phyloP scores from a whole-genome alignment of 2,329 filamentous ascomycete genomes.

The Scolecobasidium constrictum region DNA sequence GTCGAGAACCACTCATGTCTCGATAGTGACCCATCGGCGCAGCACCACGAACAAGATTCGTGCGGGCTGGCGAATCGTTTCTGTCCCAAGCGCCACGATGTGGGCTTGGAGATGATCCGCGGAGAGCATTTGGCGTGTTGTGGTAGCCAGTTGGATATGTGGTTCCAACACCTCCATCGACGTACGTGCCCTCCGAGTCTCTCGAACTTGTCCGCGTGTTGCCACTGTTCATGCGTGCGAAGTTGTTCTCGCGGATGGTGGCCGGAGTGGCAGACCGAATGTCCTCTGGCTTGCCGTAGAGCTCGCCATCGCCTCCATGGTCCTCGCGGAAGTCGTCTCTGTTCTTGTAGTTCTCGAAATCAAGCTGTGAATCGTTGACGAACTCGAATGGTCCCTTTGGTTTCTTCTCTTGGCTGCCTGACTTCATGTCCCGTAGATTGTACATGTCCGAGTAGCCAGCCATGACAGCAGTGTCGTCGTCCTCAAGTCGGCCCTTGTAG shows the following conservation, averaged over 20 bases:
- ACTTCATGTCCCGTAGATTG: slow-evolving; percentile 66
- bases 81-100: slow-evolving; percentile 2
- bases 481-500: slow-evolving; percentile 71
- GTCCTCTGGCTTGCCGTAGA: slow-evolving; percentile 45
- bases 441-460: slow-evolving; percentile 77
- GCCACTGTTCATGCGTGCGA: not conserved
- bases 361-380: slow-evolving; percentile 74
- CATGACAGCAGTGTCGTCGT: slow-evolving; percentile 45
- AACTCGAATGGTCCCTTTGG: slow-evolving; percentile 55
- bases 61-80: slow-evolving; percentile 8
- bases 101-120: slow-evolving; percentile 3
- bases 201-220: slow-evolving; percentile 10
- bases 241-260: slow-evolving; percentile 15
- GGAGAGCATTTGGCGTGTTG: slow-evolving; percentile 23
- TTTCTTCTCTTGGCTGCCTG: slow-evolving; percentile 45
- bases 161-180: slow-evolving; percentile 18
- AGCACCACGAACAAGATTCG: slow-evolving; percentile 13
- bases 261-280: slow-evolving; percentile 41
- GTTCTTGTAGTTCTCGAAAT: slow-evolving; percentile 88
- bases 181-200: slow-evolving; percentile 17
- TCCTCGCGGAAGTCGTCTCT: slow-evolving; percentile 27
- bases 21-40: slow-evolving; percentile 18
- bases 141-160: slow-evolving; percentile 38
- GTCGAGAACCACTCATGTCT: not conserved
- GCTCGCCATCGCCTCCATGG: slow-evolving; percentile 52